Conservation (phyloP, 257 asterid genomes). For the Asclepias syriaca region DNA sequence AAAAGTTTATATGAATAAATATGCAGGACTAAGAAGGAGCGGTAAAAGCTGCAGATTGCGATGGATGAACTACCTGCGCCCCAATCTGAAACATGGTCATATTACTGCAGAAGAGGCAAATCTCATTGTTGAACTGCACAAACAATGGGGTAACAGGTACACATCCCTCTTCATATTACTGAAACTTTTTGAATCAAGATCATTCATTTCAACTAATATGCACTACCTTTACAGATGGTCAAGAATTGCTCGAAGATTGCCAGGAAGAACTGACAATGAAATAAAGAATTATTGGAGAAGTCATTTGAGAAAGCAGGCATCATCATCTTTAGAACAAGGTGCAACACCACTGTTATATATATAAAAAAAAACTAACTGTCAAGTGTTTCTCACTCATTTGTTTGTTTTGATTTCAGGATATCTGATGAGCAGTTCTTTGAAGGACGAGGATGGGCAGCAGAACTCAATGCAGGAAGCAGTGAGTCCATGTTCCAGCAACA, state of each 20-base stretch:
- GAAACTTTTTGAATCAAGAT: too few species aligned
- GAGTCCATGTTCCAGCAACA: constrained; percentile 14
- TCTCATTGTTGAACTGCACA: constrained; percentile 45
- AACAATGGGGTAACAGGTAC: constrained; percentile 70
- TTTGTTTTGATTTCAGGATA: constrained; percentile 9
- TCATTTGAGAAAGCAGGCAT: constrained; percentile 43
- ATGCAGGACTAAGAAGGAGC: constrained; percentile 52
- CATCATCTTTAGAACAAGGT: constrained; percentile 9
- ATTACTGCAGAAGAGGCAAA: constrained; percentile 51
- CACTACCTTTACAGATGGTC: constrained; percentile 51
- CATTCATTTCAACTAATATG: too few species aligned
- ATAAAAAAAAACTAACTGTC: too few species aligned
- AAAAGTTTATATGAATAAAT: neutral
- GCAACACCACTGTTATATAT: neutral
- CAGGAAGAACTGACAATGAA: constrained; percentile 83
- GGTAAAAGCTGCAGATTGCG: constrained; percentile 75
- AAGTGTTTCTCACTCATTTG: neutral
- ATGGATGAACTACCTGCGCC: constrained; percentile 78
- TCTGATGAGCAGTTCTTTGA: neutral
- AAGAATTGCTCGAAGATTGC: constrained; percentile 56
- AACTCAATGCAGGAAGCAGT: constrained; percentile 13
- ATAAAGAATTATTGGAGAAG: constrained; percentile 76
- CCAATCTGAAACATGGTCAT: constrained; percentile 56
- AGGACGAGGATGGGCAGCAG: neutral
- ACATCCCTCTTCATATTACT: neutral